These are phyloP conservation scores for Oryza nivara DNA, from an alignment of 176 grass and related monocot genomes.

Conservation along the genomic window DNA sequence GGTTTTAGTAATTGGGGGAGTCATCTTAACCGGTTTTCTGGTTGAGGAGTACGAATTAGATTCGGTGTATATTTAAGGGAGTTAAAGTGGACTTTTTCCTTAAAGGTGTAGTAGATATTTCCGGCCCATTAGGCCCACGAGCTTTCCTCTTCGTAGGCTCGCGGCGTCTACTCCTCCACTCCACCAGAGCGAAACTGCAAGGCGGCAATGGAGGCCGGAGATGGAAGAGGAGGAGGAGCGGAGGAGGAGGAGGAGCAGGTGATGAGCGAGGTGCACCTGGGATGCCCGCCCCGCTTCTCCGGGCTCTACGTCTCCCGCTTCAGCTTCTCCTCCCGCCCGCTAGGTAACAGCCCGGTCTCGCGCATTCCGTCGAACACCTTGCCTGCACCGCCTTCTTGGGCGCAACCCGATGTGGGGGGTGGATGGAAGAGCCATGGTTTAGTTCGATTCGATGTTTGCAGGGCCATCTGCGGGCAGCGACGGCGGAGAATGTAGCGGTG, in stretches of 20 bases:
- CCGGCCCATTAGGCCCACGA: not conserved
- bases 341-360: not conserved
- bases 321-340: conserved; percentile 56
- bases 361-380: conserved; percentile 59
- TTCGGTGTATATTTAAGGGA: too few species aligned
- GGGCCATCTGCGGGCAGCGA: not conserved
- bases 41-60: too few species aligned
- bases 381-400: not conserved
- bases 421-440: too few species aligned
- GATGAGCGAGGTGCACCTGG: conserved; percentile 96
- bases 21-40: too few species aligned
- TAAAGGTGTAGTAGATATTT: not conserved
- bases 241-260: conserved; percentile 56
- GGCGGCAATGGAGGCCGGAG: conserved; percentile 33
- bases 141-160: not conserved
- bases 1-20: too few species aligned
- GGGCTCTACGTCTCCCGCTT: conserved; percentile 69
- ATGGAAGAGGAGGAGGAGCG: conserved; percentile 21
- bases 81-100: too few species aligned
- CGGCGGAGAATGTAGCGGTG: not conserved
- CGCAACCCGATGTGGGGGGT: not conserved
- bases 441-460: not conserved
- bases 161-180: not conserved
- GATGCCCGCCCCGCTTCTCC: conserved; percentile 60
- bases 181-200: not conserved